Conservation (phyloP, 2,329 filamentous ascomycete genomes). For the Drechslera avenae region DNA sequence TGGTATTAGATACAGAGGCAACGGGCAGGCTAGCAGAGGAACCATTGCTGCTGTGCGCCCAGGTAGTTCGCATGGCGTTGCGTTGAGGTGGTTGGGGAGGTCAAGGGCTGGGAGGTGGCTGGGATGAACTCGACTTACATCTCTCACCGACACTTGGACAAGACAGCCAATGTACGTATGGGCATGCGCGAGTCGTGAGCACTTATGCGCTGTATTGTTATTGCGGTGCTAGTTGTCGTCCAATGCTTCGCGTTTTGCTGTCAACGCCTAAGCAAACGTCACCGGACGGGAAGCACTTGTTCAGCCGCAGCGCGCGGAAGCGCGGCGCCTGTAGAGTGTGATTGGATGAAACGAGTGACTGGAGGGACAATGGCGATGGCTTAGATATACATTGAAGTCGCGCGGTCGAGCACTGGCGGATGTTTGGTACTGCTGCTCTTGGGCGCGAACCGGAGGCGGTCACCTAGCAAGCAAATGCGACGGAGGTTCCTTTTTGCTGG, state of each 20-base stretch:
- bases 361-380: conserved; percentile 9
- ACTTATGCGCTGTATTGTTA: conserved; percentile 17
- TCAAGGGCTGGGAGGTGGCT: conserved; percentile 30
- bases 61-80: conserved; percentile 10
- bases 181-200: conserved; percentile 21
- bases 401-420: conserved; percentile 8
- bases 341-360: conserved; percentile 13
- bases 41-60: conserved; percentile 28
- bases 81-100: conserved; percentile 10
- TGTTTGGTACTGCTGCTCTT: conserved; percentile 2
- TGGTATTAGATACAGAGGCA: conserved; percentile 29
- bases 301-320: conserved; percentile 24
- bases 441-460: conserved; percentile 4
- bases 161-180: conserved; percentile 12
- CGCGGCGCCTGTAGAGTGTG: conserved; percentile 18
- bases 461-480: conserved; percentile 7
- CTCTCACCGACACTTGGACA: conserved; percentile 24
- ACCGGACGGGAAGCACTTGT: conserved; percentile 18
- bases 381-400: conserved; percentile 12
- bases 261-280: conserved; percentile 20
- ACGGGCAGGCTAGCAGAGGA: conserved; percentile 28
- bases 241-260: conserved; percentile 19
- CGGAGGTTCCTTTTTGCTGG: conserved; percentile 9
- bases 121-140: conserved; percentile 19
- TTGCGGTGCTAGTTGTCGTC: conserved; percentile 15